phyloP scores from a whole-genome alignment of 148 eudicot genomes.

The Selenicereus undatus region DNA sequence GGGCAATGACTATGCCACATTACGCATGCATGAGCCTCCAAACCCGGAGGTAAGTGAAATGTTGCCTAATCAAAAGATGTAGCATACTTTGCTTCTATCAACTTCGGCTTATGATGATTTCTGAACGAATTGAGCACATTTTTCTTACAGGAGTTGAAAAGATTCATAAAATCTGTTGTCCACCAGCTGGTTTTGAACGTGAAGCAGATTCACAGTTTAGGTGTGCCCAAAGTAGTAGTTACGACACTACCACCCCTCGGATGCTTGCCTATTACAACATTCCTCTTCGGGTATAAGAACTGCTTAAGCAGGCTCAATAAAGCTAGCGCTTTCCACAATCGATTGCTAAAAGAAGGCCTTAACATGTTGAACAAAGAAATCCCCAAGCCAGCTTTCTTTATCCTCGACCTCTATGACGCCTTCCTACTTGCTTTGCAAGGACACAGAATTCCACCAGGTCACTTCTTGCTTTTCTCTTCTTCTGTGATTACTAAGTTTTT shows the following conservation, averaged over 20 bases:
- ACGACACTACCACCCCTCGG: conserved; percentile 52
- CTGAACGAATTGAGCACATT: neutral
- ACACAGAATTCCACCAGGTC: conserved; percentile 26
- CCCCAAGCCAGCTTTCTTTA: conserved; percentile 16
- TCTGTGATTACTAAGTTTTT: too few species aligned
- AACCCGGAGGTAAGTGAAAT: conserved; percentile 10
- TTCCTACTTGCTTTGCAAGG: conserved; percentile 39
- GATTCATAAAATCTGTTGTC: conserved; percentile 36
- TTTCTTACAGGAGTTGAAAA: conserved; percentile 29
- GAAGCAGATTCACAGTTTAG: conserved; percentile 34
- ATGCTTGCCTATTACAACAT: conserved; percentile 45
- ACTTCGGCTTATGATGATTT: neutral
- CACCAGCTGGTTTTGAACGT: conserved; percentile 39
- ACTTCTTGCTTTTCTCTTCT: neutral
- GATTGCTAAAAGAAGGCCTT: conserved; percentile 26
- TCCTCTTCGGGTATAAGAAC: conserved; percentile 25
- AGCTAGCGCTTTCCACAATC: conserved; percentile 38
- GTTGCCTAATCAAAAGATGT: too few species aligned
- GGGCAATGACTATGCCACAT: conserved; percentile 53
- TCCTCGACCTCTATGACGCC: conserved; percentile 50
- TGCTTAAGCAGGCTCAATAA: conserved; percentile 40
- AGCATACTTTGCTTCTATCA: too few species aligned
- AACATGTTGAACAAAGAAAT: conserved; percentile 28
- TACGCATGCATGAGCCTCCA: conserved; percentile 21
- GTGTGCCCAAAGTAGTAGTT: conserved; percentile 43